phyloP scores from a whole-genome alignment of 1,284 basidiomycete genomes.

The Melampsora americana region DNA sequence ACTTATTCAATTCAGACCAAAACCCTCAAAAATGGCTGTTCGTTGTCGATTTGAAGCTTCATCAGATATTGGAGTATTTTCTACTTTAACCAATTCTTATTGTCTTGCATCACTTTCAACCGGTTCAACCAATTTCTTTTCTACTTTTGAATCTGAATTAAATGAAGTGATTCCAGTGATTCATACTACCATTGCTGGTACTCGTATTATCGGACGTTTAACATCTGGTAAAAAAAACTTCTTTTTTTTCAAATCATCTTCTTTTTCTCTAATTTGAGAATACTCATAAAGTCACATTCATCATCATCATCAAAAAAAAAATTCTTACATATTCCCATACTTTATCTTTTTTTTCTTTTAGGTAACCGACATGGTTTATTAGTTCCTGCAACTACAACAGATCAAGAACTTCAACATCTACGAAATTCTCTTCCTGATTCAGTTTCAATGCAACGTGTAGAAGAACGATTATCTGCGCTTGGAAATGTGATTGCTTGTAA shows the following conservation, averaged over 20 bases:
- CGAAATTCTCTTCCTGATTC: conserved; percentile 90
- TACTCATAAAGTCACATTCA: not conserved
- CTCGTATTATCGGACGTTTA: conserved; percentile 86
- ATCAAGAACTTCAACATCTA: conserved; percentile 96
- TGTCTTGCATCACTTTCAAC: conserved; percentile 43
- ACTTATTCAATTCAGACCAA: no score
- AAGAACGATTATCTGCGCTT: conserved; percentile 90
- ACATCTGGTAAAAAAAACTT: conserved; percentile 75
- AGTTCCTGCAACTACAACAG: conserved; percentile 90
- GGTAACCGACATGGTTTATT: conserved; percentile 88
- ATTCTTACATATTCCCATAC: not conserved
- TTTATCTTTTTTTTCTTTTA: not conserved
- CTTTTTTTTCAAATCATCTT: no score
- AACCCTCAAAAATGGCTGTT: conserved; percentile 31
- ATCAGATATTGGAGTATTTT: conserved; percentile 52
- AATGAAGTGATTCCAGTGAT: conserved; percentile 92
- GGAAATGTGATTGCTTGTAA: conserved; percentile 99
- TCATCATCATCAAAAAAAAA: not conserved
- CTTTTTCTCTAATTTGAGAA: no score
- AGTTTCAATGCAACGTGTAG: conserved; percentile 89
- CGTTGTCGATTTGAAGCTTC: conserved; percentile 42
- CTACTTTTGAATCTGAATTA: conserved; percentile 59
- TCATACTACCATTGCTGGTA: conserved; percentile 92
- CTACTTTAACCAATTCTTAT: conserved; percentile 80
- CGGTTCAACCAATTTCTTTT: conserved; percentile 97